Base-by-base conservation (phyloP, 75 land plant species). In the Cunninghamia lanceolata region DNA sequence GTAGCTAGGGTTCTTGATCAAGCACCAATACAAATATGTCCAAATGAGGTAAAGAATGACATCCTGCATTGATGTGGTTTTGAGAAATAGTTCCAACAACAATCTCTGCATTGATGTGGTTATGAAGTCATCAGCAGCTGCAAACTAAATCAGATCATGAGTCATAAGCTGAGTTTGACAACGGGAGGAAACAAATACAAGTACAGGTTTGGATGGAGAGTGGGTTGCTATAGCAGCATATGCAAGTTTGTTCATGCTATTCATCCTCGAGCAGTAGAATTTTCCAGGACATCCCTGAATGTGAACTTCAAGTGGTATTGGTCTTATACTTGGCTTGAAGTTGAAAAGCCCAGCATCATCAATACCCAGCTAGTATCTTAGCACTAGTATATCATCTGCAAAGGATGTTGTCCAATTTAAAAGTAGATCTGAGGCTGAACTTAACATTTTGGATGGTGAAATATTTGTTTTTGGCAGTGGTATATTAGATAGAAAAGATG, bases 231-330 rank as follows among this genome's bases (percentile, higher is more conserved):
- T 98, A 84, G 99, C 99, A 84, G 99, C 99, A 94, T 98, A 98
- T n/a, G 99, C 85, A 77, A 98, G 99, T 87, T 98, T 98, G 86
- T 98, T 98, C 99, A 98, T 98, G 91, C 98, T 96, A 88, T 96
- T 98, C 99, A 98, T 98, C 52, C 99, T 91, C 50, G 99, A 98
- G 53, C 99, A 96, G 91, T 98, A 98, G 80, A 90, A 96, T 83
- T 98, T 98, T 56, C 99, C 99, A 66, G 99, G 99, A 88, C 92
- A 98, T 56, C 99, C 99, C 99, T 98, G 94, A n/a, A n/a, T n/a
- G n/a, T n/a, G n/a, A n/a, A n/a, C n/a, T n/a, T n/a, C n/a, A n/a
- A n/a, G n/a, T n/a, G n/a, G n/a, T n/a, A n/a, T n/a, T n/a, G n/a
- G n/a, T n/a, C n/a, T n/a, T n/a, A n/a, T n/a, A n/a, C n/a, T n/a